A percentile compares a stretch with the other conserved stretches of the same genome.
phyloP scores from a whole-genome alignment of 2,329 filamentous ascomycete genomes.

The Metarhizium rileyi region DNA sequence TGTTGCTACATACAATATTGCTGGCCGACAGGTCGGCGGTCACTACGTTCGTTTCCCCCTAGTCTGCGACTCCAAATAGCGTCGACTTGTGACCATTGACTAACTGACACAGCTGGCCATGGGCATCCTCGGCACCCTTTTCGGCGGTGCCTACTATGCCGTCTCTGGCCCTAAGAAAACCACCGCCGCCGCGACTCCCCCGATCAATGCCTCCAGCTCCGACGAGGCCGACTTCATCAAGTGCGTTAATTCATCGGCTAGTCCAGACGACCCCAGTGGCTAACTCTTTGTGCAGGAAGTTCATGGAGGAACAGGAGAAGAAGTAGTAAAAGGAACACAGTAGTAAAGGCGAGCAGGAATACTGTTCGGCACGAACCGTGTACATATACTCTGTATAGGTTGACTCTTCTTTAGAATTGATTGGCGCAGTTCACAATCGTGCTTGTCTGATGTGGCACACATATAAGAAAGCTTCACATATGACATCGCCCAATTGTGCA shows the following conservation, averaged over 20 bases:
- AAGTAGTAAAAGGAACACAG: slow-evolving; percentile 27
- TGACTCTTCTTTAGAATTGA: not conserved
- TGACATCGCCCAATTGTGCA: not conserved
- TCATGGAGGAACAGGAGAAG: slow-evolving; percentile 31
- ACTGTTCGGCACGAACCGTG: slow-evolving; percentile 22
- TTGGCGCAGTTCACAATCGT: not conserved
- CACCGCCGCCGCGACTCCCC: slow-evolving; percentile 37
- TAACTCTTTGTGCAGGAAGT: slow-evolving; percentile 21
- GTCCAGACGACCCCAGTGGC: not conserved
- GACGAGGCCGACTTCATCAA: slow-evolving; percentile 58
- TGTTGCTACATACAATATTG: slow-evolving; percentile 39
- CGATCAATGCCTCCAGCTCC: slow-evolving; percentile 52
- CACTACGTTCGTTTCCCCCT: slow-evolving; percentile 43
- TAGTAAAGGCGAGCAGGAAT: slow-evolving; percentile 9
- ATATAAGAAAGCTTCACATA: not conserved
- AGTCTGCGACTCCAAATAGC: slow-evolving; percentile 4
- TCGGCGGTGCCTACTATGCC: slow-evolving; percentile 37
- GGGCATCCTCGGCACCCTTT: slow-evolving; percentile 41
- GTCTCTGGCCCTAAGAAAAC: slow-evolving; percentile 35
- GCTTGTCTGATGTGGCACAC: not conserved
- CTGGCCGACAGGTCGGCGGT: slow-evolving; percentile 50
- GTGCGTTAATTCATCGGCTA: slow-evolving; percentile 32
- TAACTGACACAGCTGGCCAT: slow-evolving; percentile 42
- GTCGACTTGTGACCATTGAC: not conserved
- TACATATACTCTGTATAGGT: slow-evolving; percentile 18